phyloP scores from a whole-genome alignment of 2,329 filamentous ascomycete species.

The Amphichorda felina region DNA sequence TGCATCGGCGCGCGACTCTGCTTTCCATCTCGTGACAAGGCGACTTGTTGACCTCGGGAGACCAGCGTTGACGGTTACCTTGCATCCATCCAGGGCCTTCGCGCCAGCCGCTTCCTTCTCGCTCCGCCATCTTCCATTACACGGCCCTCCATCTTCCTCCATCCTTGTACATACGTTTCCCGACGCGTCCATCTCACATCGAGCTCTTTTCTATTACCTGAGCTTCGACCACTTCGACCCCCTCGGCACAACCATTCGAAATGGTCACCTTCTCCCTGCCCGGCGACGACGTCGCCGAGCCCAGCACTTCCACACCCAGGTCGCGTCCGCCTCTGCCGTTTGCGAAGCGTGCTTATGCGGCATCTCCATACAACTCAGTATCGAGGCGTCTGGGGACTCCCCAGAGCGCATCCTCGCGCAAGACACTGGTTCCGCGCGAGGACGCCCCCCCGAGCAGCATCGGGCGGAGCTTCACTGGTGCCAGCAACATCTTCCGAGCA shows the following conservation, averaged over 20 bases:
- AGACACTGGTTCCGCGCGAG: conserved; percentile 20
- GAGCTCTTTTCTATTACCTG: not conserved
- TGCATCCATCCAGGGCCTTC: too few relatives aligned
- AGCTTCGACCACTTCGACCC: not conserved
- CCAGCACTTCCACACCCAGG: conserved; percentile 21
- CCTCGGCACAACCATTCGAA: conserved; percentile 1
- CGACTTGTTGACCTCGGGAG: not conserved
- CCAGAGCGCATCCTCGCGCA: conserved; percentile 22
- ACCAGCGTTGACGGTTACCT: too few relatives aligned
- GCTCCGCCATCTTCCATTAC: not conserved
- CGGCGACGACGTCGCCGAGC: conserved; percentile 19
- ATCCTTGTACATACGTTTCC: not conserved
- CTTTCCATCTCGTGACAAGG: not conserved
- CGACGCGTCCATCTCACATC: not conserved
- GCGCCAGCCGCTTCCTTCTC: too few relatives aligned
- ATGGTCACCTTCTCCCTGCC: conserved; percentile 28
- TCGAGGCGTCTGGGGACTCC: conserved; percentile 24
- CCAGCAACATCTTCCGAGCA: conserved; percentile 29
- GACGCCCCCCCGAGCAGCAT: conserved; percentile 21
- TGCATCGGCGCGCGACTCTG: not conserved
- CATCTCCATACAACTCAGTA: conserved; percentile 18
- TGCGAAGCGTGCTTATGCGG: conserved; percentile 27
- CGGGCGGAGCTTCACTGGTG: conserved; percentile 20
- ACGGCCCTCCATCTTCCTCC: not conserved
- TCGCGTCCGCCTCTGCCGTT: conserved; percentile 29